These are phyloP conservation scores for Ogataea paraovalis DNA, from an alignment of 805 yeast genomes.

Conservation along the genomic window DNA sequence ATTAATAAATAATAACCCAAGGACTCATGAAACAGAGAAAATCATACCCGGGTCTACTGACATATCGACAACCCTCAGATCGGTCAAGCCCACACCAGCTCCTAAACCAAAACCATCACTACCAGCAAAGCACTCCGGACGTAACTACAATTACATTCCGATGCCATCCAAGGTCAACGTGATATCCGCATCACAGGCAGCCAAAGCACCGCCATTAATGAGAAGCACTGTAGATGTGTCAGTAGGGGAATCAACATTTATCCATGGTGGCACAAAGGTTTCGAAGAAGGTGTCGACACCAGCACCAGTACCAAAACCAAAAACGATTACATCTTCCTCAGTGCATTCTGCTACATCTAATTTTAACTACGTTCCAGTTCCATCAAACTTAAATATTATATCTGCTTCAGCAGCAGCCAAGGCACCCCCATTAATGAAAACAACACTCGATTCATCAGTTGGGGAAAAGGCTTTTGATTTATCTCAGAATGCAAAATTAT, in stretches of 20 bases:
- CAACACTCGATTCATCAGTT: conserved; percentile 7
- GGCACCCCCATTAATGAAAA: conserved; percentile 18
- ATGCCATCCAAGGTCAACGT: neutral
- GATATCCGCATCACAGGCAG: conserved; percentile 2
- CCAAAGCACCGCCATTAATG: conserved; percentile 1
- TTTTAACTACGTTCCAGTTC: conserved; percentile 17
- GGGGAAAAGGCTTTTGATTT: conserved; percentile 15
- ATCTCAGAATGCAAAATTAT: conserved; percentile 7
- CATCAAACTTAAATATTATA: conserved; percentile 11
- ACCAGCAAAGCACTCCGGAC: neutral
- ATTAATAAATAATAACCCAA: neutral
- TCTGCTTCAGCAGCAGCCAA: conserved; percentile 24
- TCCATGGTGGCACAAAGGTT: neutral
- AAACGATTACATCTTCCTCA: too few relatives aligned
- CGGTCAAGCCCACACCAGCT: neutral
- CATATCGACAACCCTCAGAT: neutral
- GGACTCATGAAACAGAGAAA: neutral
- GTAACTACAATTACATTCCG: neutral
- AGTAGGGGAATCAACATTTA: neutral
- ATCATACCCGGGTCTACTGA: neutral
- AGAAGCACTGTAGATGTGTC: neutral
- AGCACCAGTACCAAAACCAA: neutral
- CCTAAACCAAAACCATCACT: neutral
- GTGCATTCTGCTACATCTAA: neutral
- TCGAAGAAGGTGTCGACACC: neutral